Conservation (phyloP, 352 stramenopile genomes). For the Phytophthora cactorum region DNA sequence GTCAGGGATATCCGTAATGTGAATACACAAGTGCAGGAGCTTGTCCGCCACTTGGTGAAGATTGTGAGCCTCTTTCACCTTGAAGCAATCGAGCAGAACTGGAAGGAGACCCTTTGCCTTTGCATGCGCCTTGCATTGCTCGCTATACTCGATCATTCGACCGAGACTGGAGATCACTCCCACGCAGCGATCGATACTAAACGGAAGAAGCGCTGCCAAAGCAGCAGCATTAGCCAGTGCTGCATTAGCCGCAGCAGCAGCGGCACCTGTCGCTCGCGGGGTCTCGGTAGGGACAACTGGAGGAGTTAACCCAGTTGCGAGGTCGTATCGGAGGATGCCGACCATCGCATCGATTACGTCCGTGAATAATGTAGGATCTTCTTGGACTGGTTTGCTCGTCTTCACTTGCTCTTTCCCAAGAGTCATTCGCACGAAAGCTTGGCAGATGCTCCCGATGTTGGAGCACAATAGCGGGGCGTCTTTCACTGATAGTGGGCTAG, state of each 20-base stretch:
- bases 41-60: slow-evolving; percentile 69
- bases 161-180: slow-evolving; percentile 53
- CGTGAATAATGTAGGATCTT: slow-evolving; percentile 16
- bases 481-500: slow-evolving; percentile 35
- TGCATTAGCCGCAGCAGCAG: slow-evolving; percentile 28
- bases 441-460: slow-evolving; percentile 42
- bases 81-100: slow-evolving; percentile 52
- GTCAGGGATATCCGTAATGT: slow-evolving; percentile 5
- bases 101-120: slow-evolving; percentile 45
- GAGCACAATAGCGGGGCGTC: slow-evolving; percentile 37
- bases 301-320: slow-evolving; percentile 29
- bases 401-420: slow-evolving; percentile 38
- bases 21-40: slow-evolving; percentile 56
- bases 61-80: slow-evolving; percentile 29
- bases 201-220: slow-evolving; percentile 37
- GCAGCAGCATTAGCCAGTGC: slow-evolving; percentile 29
- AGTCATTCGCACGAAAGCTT: slow-evolving; percentile 44
- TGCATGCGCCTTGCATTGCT: slow-evolving; percentile 43
- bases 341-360: slow-evolving; percentile 47
- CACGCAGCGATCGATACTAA: slow-evolving; percentile 37
- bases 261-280: slow-evolving; percentile 13
- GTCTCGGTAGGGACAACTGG: slow-evolving; percentile 12
- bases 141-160: slow-evolving; percentile 52
- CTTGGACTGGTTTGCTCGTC: not conserved
- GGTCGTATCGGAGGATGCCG: slow-evolving; percentile 46